Evolutionary conservation across 495 filamentous ascomycete species (phyloP).

Genomic region (Hypoxylon intermedium): DNA sequence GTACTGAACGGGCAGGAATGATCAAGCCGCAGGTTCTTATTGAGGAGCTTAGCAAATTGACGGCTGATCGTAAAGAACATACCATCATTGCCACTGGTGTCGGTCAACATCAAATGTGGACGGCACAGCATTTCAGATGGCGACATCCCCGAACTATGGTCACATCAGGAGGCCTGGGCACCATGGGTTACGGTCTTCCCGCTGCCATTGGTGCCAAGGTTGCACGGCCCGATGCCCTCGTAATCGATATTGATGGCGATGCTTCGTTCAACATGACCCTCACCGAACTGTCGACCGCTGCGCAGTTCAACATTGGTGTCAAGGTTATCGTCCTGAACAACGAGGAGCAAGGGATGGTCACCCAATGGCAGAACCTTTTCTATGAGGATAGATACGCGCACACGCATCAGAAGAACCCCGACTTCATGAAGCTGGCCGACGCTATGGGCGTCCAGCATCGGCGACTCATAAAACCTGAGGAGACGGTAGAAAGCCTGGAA

Average conservation of each 20-base stretch:
- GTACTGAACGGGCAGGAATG: slow-evolving; percentile 67
- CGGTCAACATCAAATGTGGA: slow-evolving; percentile 98
- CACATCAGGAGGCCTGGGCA: slow-evolving; percentile 90
- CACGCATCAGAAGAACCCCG: slow-evolving; percentile 87
- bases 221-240: slow-evolving; percentile 80
- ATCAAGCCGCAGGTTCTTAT: slow-evolving; percentile 93
- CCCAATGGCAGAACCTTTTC: slow-evolving; percentile 93
- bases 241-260: slow-evolving; percentile 95
- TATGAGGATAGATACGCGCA: slow-evolving; percentile 92
- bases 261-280: slow-evolving; percentile 98
- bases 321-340: slow-evolving; percentile 95
- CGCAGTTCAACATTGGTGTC: slow-evolving; percentile 90
- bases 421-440: slow-evolving; percentile 85
- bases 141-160: slow-evolving; percentile 84
- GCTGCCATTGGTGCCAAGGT: slow-evolving; percentile 95
- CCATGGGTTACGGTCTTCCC: slow-evolving; percentile 94
- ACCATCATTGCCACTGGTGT: slow-evolving; percentile 91
- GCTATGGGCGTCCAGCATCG: slow-evolving; percentile 80
- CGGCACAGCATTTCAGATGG: slow-evolving; percentile 94
- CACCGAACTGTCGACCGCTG: slow-evolving; percentile 86
- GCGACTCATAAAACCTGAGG: slow-evolving; percentile 68
- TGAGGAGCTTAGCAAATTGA: slow-evolving; percentile 78
- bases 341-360: slow-evolving; percentile 97
- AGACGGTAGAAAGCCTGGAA: slow-evolving; percentile 77
- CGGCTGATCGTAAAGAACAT: slow-evolving; percentile 72